These are phyloP conservation scores for Betula pendula DNA, from an alignment of 306 rosid species.

Conservation along the genomic window DNA sequence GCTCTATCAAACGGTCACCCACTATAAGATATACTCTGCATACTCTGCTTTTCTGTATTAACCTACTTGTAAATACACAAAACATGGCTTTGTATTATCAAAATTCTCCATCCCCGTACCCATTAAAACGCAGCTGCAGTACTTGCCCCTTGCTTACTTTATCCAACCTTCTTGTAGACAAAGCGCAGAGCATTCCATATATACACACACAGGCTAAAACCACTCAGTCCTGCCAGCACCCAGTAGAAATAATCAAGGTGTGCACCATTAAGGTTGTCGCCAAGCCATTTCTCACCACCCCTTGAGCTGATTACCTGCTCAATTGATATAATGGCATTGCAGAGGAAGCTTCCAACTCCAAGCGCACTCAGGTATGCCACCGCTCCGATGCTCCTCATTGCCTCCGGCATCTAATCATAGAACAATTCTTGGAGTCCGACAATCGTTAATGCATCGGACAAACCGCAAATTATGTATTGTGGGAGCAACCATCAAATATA, in stretches of 20 bases:
- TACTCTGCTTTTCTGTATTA: too few relatives aligned
- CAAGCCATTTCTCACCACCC: constrained; percentile 52
- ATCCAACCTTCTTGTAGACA: constrained; percentile 55
- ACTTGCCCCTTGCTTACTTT: constrained; percentile 13
- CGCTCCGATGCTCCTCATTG: constrained; percentile 64
- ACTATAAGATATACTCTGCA: too few relatives aligned
- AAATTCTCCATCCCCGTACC: neutral
- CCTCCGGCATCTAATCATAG: constrained; percentile 64
- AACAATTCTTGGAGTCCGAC: constrained; percentile 68
- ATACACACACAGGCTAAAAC: constrained; percentile 44
- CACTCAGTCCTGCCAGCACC: constrained; percentile 59
- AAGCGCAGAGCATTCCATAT: constrained; percentile 44
- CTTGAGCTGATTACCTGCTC: constrained; percentile 37
- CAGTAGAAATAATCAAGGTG: constrained; percentile 64
- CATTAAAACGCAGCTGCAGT: neutral
- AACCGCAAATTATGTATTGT: constrained; percentile 42
- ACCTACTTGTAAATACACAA: neutral
- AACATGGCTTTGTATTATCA: neutral
- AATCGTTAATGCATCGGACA: constrained; percentile 51
- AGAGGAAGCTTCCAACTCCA: constrained; percentile 59
- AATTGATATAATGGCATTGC: constrained; percentile 39
- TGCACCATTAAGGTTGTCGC: constrained; percentile 56
- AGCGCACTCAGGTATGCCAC: constrained; percentile 58
- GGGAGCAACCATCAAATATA: too few relatives aligned
- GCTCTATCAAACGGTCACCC: too few relatives aligned